Evolutionary conservation across 345 rosid species (phyloP).

Genomic region (Anacardium occidentale): DNA sequence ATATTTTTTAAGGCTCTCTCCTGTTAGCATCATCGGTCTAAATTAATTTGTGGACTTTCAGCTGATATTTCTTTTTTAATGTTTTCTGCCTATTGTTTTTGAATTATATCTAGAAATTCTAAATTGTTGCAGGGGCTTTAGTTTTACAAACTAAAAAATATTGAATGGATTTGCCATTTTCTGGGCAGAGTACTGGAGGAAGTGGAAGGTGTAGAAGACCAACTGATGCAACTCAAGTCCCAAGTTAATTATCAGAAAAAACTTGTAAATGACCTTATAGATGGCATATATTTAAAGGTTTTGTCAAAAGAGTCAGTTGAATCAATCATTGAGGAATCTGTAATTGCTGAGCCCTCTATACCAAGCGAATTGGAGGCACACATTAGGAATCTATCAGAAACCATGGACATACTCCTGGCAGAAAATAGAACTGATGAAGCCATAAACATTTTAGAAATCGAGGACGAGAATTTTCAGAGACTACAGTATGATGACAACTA

Average conservation of each 20-base stretch:
- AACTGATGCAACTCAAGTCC: slow-evolving; percentile 40
- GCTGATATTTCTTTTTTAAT: not conserved
- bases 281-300: slow-evolving; percentile 30
- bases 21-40: not conserved
- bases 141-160: not conserved
- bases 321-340: slow-evolving; percentile 25
- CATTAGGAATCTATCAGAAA: slow-evolving; percentile 36
- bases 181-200: slow-evolving; percentile 50
- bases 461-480: slow-evolving; percentile 37
- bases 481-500: slow-evolving; percentile 23
- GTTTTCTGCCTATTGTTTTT: not conserved
- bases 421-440: slow-evolving; percentile 54
- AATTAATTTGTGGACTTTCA: not conserved
- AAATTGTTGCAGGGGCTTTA: not conserved
- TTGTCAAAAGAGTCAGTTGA: slow-evolving; percentile 37
- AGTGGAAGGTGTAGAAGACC: slow-evolving; percentile 39
- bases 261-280: slow-evolving; percentile 42
- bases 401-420: slow-evolving; percentile 41
- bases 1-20: not conserved
- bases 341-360: slow-evolving; percentile 26
- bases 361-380: slow-evolving; percentile 34
- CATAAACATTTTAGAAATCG: slow-evolving; percentile 38
- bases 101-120: not conserved
- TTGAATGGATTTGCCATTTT: not conserved
- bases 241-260: slow-evolving; percentile 43